Evolutionary conservation across 805 yeast genomes (phyloP).

Genomic region (Priceomyces carsonii): DNA sequence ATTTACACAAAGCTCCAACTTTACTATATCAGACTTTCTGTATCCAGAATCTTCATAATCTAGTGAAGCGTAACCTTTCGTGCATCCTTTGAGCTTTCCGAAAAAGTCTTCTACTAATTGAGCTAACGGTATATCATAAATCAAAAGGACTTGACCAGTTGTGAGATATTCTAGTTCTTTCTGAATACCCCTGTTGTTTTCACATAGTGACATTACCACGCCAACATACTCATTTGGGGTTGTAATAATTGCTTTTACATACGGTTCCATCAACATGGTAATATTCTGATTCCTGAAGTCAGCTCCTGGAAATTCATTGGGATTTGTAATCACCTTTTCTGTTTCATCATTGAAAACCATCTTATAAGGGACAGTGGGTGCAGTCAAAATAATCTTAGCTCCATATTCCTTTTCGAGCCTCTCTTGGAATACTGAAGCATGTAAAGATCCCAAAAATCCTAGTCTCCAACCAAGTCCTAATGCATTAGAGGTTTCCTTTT

Average conservation of each 20-base stretch:
- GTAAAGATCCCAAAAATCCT: conserved; percentile 91
- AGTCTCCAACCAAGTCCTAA: conserved; percentile 97
- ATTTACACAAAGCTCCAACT: conserved; percentile 85
- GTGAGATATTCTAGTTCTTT: conserved; percentile 72
- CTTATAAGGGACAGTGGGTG: conserved; percentile 94
- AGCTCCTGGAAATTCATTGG: conserved; percentile 86
- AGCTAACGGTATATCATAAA: conserved; percentile 81
- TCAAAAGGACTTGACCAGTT: conserved; percentile 78
- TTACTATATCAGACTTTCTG: conserved; percentile 74
- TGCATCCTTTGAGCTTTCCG: conserved; percentile 85
- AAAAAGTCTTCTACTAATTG: conserved; percentile 94
- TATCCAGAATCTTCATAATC: conserved; percentile 96
- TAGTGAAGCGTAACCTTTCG: conserved; percentile 90
- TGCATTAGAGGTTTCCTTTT: conserved; percentile 90
- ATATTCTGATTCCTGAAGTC: conserved; percentile 47
- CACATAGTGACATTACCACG: conserved; percentile 81
- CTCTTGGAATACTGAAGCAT: conserved; percentile 93
- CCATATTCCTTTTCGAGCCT: conserved; percentile 93
- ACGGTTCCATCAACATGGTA: conserved; percentile 71
- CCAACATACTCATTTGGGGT: conserved; percentile 90
- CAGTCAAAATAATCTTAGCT: conserved; percentile 85
- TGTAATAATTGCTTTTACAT: conserved; percentile 86
- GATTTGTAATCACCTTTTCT: conserved; percentile 74
- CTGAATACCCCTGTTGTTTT: conserved; percentile 80
- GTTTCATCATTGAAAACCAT: conserved; percentile 66